Conservation (phyloP, 2,329 filamentous ascomycete species). For the Exophiala aquamarina region DNA sequence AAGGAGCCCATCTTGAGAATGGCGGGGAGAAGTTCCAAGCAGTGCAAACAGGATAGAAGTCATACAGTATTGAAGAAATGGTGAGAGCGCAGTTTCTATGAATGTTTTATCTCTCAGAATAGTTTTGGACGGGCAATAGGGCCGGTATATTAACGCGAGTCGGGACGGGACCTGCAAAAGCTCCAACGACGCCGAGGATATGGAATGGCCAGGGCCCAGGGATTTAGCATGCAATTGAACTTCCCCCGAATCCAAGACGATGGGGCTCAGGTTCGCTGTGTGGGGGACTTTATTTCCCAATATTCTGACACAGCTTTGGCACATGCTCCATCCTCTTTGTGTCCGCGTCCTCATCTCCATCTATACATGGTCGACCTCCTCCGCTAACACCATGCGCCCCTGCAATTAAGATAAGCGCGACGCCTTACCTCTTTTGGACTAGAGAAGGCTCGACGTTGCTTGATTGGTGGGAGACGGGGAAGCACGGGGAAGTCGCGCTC, state of each 20-base stretch:
- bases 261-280: too few relatives aligned
- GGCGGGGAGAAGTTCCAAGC: not conserved
- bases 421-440: too few relatives aligned
- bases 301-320: not conserved
- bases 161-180: too few relatives aligned
- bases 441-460: too few relatives aligned
- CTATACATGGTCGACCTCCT: not conserved
- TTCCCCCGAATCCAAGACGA: too few relatives aligned
- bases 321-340: not conserved
- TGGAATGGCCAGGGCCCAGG: too few relatives aligned
- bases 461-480: not conserved
- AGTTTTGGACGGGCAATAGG: not conserved
- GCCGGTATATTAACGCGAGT: not conserved
- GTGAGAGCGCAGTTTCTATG: not conserved
- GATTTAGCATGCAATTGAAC: too few relatives aligned
- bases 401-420: too few relatives aligned
- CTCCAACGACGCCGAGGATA: too few relatives aligned
- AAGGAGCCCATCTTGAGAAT: not conserved
- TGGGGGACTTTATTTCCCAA: too few relatives aligned
- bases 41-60: not conserved
- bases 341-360: not conserved
- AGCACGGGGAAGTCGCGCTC: not conserved
- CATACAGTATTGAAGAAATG: not conserved
- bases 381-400: not conserved
- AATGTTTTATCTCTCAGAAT: not conserved